Percentiles rank a stretch among this genome's conserved stretches.
These are phyloP conservation scores for Tylopilus subfusipes DNA, from an alignment of 768 basidiomycete species.

Conservation along the genomic window DNA sequence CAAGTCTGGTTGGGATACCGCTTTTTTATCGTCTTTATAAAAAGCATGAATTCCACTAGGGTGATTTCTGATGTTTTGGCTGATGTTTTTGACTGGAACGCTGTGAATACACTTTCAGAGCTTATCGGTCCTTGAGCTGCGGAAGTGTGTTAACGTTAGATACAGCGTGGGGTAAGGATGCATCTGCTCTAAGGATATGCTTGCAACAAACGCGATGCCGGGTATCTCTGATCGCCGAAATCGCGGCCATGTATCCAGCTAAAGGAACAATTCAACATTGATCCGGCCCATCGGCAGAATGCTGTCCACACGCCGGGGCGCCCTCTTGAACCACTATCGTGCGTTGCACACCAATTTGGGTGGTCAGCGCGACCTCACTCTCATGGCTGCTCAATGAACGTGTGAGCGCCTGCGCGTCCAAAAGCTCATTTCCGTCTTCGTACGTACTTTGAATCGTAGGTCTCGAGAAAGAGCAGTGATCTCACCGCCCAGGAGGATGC, in stretches of 20 bases:
- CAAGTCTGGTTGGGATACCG: not conserved
- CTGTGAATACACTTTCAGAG: too few species aligned
- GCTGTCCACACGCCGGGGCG: not conserved
- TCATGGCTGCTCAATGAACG: not conserved
- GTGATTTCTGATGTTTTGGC: too few species aligned
- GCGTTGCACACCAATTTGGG: constrained; percentile 2
- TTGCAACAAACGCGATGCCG: not conserved
- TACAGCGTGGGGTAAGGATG: not conserved
- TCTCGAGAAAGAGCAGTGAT: not conserved
- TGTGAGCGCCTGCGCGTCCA: not conserved
- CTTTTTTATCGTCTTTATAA: not conserved
- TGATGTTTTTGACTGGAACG: too few species aligned
- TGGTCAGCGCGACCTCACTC: not conserved
- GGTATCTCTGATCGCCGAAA: not conserved
- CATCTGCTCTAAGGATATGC: too few species aligned
- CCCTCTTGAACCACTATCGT: not conserved
- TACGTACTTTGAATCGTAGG: not conserved
- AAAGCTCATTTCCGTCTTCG: not conserved
- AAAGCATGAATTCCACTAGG: too few species aligned
- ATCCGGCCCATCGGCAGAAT: not conserved
- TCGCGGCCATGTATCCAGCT: not conserved
- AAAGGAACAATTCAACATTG: not conserved
- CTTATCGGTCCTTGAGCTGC: too few species aligned
- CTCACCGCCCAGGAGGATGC: constrained; percentile 13
- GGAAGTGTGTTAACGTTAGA: not conserved